A percentile compares a stretch with the other conserved stretches of the same genome.
These are phyloP conservation scores for Epichloe festucae DNA, from an alignment of 2,329 filamentous ascomycete genomes.

Conservation along the genomic window DNA sequence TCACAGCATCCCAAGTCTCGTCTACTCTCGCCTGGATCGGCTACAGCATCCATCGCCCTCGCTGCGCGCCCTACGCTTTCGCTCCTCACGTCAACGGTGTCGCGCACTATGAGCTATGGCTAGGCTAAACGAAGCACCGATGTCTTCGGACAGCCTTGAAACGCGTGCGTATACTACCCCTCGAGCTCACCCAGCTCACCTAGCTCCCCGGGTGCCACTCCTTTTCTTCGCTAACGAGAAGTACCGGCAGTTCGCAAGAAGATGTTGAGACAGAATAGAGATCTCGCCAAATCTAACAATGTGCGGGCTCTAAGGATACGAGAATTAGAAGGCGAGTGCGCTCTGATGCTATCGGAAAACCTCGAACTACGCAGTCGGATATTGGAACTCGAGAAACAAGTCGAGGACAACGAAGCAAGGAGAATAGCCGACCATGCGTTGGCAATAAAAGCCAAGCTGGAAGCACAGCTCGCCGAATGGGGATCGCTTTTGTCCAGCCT, in stretches of 20 bases:
- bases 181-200: not conserved
- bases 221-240: not conserved
- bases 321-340: constrained; percentile 61
- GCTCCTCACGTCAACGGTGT: constrained; percentile 6
- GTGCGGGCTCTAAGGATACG: constrained; percentile 66
- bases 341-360: constrained; percentile 66
- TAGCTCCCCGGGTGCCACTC: not conserved
- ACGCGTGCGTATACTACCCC: constrained; percentile 40
- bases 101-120: constrained; percentile 48
- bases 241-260: constrained; percentile 53
- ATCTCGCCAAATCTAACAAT: constrained; percentile 69
- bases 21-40: not conserved
- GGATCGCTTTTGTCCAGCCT: constrained; percentile 52
- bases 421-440: constrained; percentile 53
- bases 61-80: not conserved
- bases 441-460: constrained; percentile 57
- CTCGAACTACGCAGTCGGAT: constrained; percentile 59
- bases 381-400: constrained; percentile 53
- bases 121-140: constrained; percentile 62
- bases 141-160: constrained; percentile 57
- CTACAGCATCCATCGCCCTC: not conserved
- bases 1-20: not conserved
- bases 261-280: constrained; percentile 72
- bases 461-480: constrained; percentile 61
- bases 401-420: constrained; percentile 46